These are phyloP conservation scores for Ogataea trehaloabstinens DNA, from an alignment of 805 yeast species.

Conservation along the genomic window DNA sequence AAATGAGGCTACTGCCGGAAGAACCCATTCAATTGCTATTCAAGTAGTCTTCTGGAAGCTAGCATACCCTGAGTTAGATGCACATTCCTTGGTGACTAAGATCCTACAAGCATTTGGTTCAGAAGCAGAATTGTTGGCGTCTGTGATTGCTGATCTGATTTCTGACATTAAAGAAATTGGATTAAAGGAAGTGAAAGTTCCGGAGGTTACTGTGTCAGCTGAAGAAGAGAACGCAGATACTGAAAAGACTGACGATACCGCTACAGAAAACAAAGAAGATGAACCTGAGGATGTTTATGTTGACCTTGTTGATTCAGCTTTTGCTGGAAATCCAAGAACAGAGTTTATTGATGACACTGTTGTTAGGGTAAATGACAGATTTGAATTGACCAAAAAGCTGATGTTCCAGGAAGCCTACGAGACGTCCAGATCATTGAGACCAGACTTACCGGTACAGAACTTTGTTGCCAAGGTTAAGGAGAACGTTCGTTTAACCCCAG, in stretches of 20 bases:
- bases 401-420: slow-evolving; percentile 80
- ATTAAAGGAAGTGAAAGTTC: slow-evolving; percentile 37
- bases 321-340: slow-evolving; percentile 60
- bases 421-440: slow-evolving; percentile 63
- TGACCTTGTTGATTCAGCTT: slow-evolving; percentile 63
- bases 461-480: slow-evolving; percentile 87
- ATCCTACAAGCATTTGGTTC: slow-evolving; percentile 79
- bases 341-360: slow-evolving; percentile 41
- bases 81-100: slow-evolving; percentile 67
- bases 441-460: slow-evolving; percentile 83
- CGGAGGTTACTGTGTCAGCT: slow-evolving; percentile 8
- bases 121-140: slow-evolving; percentile 75
- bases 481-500: slow-evolving; percentile 88
- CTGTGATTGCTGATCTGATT: slow-evolving; percentile 64
- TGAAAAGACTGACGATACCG: slow-evolving; percentile 13
- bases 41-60: slow-evolving; percentile 81
- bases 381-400: slow-evolving; percentile 64
- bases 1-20: slow-evolving; percentile 69
- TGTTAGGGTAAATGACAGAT: slow-evolving; percentile 33
- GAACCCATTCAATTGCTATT: slow-evolving; percentile 67
- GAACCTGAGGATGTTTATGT: slow-evolving; percentile 38
- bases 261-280: not conserved
- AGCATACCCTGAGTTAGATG: slow-evolving; percentile 57
- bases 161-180: slow-evolving; percentile 52
- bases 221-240: slow-evolving; percentile 1